Evolutionary conservation across 2,329 filamentous ascomycete genomes (phyloP), one percentile per base, ranked within the genome.

Genomic region (Byssothecium circinans): DNA sequence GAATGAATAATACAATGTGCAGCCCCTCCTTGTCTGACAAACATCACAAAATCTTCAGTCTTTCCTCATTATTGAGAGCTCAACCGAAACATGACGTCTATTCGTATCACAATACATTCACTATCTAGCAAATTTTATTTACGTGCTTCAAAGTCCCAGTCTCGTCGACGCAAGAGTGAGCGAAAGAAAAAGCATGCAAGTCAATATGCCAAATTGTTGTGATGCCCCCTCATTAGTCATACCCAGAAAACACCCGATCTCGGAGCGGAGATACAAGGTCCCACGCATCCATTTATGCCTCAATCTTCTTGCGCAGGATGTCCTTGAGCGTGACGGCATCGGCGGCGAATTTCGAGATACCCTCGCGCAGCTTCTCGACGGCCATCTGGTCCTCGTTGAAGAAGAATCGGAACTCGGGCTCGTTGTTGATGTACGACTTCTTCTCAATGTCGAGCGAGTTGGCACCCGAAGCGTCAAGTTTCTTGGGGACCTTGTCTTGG

Each of bases 321-420:
- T 84, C 82, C 88, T 97, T 97, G 66, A 99, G 86, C 51, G 90
- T 95, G 60, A 91, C 79, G 61, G 94, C 91, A 70, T 99, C 94
- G 63, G 94, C 94, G 50, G 94, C 92, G 70, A 99, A 99, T 81
- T 96, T 96, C 82, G 89, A 95, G 82, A 99, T 99, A 78, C 94
- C 94, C 80, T 99, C 94, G 54, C 91, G 89, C 65, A 99, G 86
- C 88, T 99, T 99, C 87, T 97, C 91, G 61, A 95, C 90, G 56
- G 89, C 94, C 94, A 99, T 99, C 75, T 92, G 88, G 71, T 99
- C 91, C 83, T 99, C 94, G 83, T 99, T 99, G 86, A 99, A 96
- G 78, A 91, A 88, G 81, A 96, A 99, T 75, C 94, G 91, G 91
- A 97, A 99, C 41, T 77, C 70, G 44, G 91, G 68, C 84, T 99